Evolutionary conservation across 1,284 basidiomycete species (phyloP).

Genomic region (Sutorius eximius): DNA sequence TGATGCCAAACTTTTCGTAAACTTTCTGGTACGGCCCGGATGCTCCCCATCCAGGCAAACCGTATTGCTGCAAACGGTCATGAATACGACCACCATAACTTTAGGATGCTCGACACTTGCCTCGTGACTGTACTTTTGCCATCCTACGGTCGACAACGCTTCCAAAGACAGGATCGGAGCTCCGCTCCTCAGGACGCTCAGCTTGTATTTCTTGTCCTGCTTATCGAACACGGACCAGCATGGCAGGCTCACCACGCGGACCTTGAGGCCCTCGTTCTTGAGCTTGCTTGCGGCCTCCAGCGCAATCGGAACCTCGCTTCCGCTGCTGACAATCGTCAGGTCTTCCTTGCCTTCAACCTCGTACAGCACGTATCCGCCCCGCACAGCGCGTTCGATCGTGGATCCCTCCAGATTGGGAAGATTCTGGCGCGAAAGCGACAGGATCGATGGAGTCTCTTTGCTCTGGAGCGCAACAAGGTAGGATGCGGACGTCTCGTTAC

Average conservation of each 20-base stretch:
- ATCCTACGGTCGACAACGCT: conserved; percentile 78
- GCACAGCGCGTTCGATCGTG: conserved; percentile 79
- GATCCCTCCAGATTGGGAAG: conserved; percentile 90
- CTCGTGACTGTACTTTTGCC: conserved; percentile 88
- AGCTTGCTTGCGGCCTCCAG: conserved; percentile 83
- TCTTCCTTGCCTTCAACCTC: conserved; percentile 71
- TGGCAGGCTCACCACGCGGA: conserved; percentile 84
- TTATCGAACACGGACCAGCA: conserved; percentile 90
- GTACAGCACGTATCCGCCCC: conserved; percentile 88
- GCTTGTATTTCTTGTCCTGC: conserved; percentile 78
- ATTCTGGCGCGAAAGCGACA: conserved; percentile 90
- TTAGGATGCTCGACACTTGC: conserved; percentile 29
- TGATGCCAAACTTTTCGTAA: conserved; percentile 88
- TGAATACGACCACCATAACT: conserved; percentile 8
- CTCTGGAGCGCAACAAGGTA: conserved; percentile 81
- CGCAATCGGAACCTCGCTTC: conserved; percentile 86
- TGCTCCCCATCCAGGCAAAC: conserved; percentile 80
- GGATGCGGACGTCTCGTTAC: conserved; percentile 91
- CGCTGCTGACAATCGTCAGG: conserved; percentile 86
- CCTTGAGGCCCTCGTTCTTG: conserved; percentile 75
- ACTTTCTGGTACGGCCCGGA: conserved; percentile 90
- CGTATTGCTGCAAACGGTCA: conserved; percentile 58
- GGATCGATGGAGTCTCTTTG: conserved; percentile 77
- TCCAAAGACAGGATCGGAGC: conserved; percentile 90
- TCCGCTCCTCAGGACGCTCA: conserved; percentile 85